Evolutionary conservation across 2,329 filamentous ascomycete species (phyloP).

Genomic region (Nakataea oryzae): DNA sequence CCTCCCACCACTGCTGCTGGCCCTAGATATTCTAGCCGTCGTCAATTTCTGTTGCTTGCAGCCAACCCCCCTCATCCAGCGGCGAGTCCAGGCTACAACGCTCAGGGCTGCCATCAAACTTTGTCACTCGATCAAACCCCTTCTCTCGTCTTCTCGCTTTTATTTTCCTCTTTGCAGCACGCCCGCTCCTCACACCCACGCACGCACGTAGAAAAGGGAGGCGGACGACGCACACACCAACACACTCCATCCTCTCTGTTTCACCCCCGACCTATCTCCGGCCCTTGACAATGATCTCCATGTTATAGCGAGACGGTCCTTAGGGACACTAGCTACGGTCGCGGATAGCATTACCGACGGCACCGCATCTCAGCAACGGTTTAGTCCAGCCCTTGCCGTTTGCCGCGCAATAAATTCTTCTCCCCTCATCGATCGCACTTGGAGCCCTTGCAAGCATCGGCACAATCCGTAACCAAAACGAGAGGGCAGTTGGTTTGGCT

Average conservation of each 20-base stretch:
- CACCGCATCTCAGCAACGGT: not conserved
- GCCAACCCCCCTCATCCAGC: not conserved
- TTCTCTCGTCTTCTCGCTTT: not conserved
- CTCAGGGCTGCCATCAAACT: not conserved
- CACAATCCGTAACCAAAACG: not conserved
- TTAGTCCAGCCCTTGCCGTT: not conserved
- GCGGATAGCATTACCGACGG: not conserved
- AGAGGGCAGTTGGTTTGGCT: not conserved
- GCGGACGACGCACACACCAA: not conserved
- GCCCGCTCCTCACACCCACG: not conserved
- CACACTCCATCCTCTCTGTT: not conserved
- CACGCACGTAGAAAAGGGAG: not conserved
- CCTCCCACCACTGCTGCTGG: not conserved
- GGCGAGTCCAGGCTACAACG: not conserved
- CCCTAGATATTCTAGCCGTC: not conserved
- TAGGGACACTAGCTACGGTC: conserved; percentile 26
- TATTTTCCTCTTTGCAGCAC: not conserved
- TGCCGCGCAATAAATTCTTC: not conserved
- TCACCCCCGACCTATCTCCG: not conserved
- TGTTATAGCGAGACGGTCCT: conserved; percentile 28
- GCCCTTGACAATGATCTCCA: conserved; percentile 14
- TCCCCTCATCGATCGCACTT: not conserved
- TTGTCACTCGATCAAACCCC: not conserved
- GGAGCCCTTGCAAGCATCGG: not conserved
- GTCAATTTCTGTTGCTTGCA: not conserved